Percentiles rank a stretch among this genome's conserved stretches.
These are phyloP conservation scores for Rubus parviflorus DNA, from an alignment of 306 rosid species.

Conservation along the genomic window DNA sequence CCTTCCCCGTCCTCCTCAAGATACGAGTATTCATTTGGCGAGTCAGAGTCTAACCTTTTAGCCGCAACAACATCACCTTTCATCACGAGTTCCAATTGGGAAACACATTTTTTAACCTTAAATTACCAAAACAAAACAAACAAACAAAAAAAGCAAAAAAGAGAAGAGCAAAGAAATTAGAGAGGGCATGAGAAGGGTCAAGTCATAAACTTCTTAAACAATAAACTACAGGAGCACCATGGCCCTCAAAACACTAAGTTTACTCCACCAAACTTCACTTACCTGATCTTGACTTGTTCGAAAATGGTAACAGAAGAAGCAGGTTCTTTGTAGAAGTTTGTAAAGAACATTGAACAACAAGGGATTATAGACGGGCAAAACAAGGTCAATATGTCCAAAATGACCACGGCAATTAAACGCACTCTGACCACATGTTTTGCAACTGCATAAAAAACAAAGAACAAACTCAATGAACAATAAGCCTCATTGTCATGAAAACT, in stretches of 20 bases:
- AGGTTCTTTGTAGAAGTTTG: slow-evolving; percentile 51
- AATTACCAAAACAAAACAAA: background rate
- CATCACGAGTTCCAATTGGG: slow-evolving; percentile 63
- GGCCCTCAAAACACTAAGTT: background rate
- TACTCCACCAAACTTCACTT: slow-evolving; percentile 20
- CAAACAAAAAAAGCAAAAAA: slow-evolving; percentile 13
- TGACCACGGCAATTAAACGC: slow-evolving; percentile 66
- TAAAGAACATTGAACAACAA: slow-evolving; percentile 59
- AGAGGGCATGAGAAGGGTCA: background rate
- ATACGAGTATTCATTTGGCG: slow-evolving; percentile 25
- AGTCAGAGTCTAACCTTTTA: slow-evolving; percentile 41
- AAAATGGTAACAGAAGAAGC: slow-evolving; percentile 65
- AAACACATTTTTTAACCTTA: slow-evolving; percentile 53
- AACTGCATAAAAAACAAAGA: slow-evolving; percentile 53
- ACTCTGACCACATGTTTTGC: slow-evolving; percentile 65
- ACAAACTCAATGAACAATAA: slow-evolving; percentile 11
- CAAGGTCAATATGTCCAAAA: slow-evolving; percentile 83
- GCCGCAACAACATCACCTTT: slow-evolving; percentile 66
- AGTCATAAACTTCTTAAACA: background rate
- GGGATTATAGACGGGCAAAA: slow-evolving; percentile 70
- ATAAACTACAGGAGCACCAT: background rate
- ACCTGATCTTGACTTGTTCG: slow-evolving; percentile 43
- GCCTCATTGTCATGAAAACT: background rate
- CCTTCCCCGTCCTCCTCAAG: slow-evolving; percentile 23
- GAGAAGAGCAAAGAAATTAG: background rate